phyloP scores from a whole-genome alignment of 2,329 filamentous ascomycete species.

The Talaromyces pinophilus region DNA sequence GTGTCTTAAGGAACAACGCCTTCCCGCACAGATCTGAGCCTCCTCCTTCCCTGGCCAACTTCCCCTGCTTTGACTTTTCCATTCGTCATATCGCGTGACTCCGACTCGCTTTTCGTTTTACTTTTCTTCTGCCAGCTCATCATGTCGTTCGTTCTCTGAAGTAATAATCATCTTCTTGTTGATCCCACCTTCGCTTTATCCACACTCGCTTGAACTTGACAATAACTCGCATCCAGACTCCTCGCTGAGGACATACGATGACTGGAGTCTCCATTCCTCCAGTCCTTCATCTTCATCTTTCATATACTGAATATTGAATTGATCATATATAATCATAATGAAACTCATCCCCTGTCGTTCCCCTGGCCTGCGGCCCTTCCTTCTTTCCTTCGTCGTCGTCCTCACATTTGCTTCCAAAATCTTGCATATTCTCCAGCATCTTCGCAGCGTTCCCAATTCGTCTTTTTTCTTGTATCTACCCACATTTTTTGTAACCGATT shows the following conservation, averaged over 20 bases:
- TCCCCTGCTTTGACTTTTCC: not conserved
- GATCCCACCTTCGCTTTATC: not conserved
- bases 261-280: not conserved
- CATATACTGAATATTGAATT: not conserved
- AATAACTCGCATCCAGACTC: too few relatives aligned
- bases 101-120: not conserved
- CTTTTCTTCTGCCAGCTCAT: not conserved
- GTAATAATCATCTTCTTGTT: not conserved
- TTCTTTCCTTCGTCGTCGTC: slow-evolving; percentile 33
- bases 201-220: not conserved
- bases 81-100: slow-evolving; percentile 12
- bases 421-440: slow-evolving; percentile 34
- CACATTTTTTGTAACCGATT: slow-evolving; percentile 35
- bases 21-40: not conserved
- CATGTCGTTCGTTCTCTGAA: not conserved
- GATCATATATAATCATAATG: slow-evolving; percentile 9
- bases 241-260: not conserved
- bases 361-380: slow-evolving; percentile 28
- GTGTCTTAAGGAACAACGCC: not conserved
- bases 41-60: not conserved
- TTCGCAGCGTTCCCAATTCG: slow-evolving; percentile 26
- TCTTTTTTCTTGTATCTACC: slow-evolving; percentile 34
- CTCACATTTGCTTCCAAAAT: slow-evolving; percentile 32
- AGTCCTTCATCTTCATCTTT: not conserved
- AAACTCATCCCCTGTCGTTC: slow-evolving; percentile 13